phyloP scores from a whole-genome alignment of 441 rosid genomes.

The Populus hybrid region DNA sequence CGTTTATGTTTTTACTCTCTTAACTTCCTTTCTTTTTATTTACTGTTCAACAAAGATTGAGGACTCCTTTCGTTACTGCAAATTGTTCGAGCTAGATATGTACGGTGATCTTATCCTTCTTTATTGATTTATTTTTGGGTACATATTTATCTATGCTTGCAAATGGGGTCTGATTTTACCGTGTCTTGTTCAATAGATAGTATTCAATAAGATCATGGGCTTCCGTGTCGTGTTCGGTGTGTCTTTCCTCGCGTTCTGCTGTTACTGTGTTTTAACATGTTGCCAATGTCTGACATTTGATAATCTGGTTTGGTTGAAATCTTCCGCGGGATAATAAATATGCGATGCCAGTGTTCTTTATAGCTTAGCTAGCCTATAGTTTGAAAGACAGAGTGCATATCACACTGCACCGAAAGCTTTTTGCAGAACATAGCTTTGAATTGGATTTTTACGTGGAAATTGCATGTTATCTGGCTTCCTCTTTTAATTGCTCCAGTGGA shows the following conservation, averaged over 20 bases:
- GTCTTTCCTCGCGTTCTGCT: background rate
- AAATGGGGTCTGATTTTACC: background rate
- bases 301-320: background rate
- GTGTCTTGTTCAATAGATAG: background rate
- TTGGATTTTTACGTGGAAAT: constrained; percentile 3
- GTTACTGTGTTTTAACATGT: background rate
- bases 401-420: background rate
- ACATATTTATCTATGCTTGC: background rate
- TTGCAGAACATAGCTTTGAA: constrained; percentile 1
- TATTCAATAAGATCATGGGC: background rate
- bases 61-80: constrained; percentile 32
- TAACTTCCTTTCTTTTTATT: constrained; percentile 15
- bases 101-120: constrained; percentile 26
- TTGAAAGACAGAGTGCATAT: background rate
- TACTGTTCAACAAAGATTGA: constrained; percentile 35
- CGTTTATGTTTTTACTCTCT: constrained; percentile 33
- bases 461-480: constrained; percentile 7
- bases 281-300: background rate
- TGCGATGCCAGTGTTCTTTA: background rate
- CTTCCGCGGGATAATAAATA: background rate
- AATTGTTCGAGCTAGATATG: constrained; percentile 30
- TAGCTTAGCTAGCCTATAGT: background rate
- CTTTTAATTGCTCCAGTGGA: constrained; percentile 12
- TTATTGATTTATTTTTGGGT: constrained; percentile 10
- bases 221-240: background rate